Percentiles rank a stretch among this genome's conserved stretches.
Conservation (phyloP, 2,329 filamentous ascomycete genomes). For the Scedosporium boydii region DNA sequence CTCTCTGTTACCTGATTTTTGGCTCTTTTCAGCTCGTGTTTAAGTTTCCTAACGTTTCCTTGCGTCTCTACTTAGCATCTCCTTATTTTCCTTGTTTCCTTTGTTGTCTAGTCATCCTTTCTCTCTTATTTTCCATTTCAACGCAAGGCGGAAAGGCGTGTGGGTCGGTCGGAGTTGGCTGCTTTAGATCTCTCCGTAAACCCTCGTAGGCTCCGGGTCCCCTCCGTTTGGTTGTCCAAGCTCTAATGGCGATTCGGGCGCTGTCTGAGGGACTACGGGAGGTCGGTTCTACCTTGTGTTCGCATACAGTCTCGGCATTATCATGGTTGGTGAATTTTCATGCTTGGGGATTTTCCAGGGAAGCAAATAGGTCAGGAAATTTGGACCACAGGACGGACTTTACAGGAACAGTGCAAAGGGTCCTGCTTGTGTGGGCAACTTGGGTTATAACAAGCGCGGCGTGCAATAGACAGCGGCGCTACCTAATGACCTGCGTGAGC, state of each 20-base stretch:
- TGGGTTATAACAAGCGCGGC: slow-evolving; percentile 7
- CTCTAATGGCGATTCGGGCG: not conserved
- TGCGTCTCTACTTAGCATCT: not conserved
- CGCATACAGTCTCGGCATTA: slow-evolving; percentile 7
- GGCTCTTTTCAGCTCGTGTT: not conserved
- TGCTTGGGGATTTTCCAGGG: not conserved
- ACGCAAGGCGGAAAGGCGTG: not conserved
- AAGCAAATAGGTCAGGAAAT: slow-evolving; percentile 3
- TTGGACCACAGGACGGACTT: slow-evolving; percentile 6
- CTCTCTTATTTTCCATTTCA: not conserved
- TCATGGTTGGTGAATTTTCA: not conserved
- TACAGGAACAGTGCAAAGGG: slow-evolving; percentile 4
- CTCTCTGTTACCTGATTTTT: slow-evolving; percentile 7
- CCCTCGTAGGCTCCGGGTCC: not conserved
- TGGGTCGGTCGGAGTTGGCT: slow-evolving; percentile 5
- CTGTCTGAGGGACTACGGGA: not conserved
- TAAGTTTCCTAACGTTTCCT: not conserved
- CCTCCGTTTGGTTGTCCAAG: not conserved
- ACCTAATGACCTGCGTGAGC: slow-evolving; percentile 6
- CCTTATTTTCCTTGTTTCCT: not conserved
- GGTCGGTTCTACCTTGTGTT: slow-evolving; percentile 3
- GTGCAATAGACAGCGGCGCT: slow-evolving; percentile 1
- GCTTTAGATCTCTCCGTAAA: not conserved
- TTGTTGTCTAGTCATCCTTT: not conserved
- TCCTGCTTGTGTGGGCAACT: slow-evolving; percentile 6